Base-by-base conservation (phyloP, 768 basidiomycete genomes). In the Cytidiella melzeri region DNA sequence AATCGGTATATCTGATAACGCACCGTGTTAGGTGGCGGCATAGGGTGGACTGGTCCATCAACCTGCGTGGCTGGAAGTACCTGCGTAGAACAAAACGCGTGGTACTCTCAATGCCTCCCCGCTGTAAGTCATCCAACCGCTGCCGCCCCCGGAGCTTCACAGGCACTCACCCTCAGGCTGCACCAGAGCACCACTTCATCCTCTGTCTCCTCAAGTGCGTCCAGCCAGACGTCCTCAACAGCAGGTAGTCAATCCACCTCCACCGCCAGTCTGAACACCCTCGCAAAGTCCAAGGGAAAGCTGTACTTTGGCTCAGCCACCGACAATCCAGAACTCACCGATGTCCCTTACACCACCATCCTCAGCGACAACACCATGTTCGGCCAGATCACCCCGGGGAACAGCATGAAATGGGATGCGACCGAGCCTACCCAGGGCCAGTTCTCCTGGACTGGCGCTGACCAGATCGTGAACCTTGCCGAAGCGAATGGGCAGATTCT, bases 321-420 rank as follows among this genome's bases (percentile, higher is more conserved):
- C 2, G 73, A 74, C 58, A 75, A 73, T 59, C 62, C 65, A 1
- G 73, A 76, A 59, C 59, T 77, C 30, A 63, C 56, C 11, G 68
- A 77, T 48, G 50, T 57, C 0, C 49, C 69, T 2, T 75, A 74
- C 55, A 59, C 62, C 11, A 61, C 66, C 2, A 68, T 66, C 41
- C 64, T 75, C 10, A 60, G 58, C 44, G 63, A 72, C 55, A 61
- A 45, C 51, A 59, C 57, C 19, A 58, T 66, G 45, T 74, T 74
- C 51, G 73, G 73, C 10, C 72, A 74, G 53, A 64, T 74, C 47
- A 74, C 73, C 0, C 70, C 73, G 0, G 68, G 58, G 10, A 73
- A 74, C 60, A 70, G 68, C 52, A 71, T 71, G 71, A 73, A 73
- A 67, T 73, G 72, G 72, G 76, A 77, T 52, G 72, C 74, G 1